Percentiles rank a stretch among this genome's conserved stretches.
Evolutionary conservation across 202 grass and related monocot species (phyloP).

Genomic region (Carex arenaria): DNA sequence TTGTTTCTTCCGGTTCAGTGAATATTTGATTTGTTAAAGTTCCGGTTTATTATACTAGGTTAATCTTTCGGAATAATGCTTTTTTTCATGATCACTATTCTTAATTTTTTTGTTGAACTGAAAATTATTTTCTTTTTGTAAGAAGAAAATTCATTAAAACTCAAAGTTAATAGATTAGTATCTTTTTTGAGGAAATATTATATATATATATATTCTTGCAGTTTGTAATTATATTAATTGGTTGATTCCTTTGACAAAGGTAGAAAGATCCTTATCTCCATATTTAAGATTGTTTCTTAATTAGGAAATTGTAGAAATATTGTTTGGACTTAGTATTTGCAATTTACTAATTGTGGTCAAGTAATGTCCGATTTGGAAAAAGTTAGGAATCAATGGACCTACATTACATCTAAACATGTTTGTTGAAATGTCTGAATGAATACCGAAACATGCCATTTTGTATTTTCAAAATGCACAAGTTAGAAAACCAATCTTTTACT

Average conservation of each 20-base stretch:
- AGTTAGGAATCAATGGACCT: not conserved
- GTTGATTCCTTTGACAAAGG: not conserved
- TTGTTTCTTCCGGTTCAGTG: not conserved
- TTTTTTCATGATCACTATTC: not conserved
- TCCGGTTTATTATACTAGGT: too few species aligned
- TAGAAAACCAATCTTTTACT: not conserved
- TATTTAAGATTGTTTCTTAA: not conserved
- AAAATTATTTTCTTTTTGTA: not conserved
- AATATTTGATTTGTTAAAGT: not conserved
- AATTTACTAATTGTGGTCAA: not conserved
- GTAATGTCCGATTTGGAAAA: not conserved
- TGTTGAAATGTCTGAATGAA: constrained; percentile 5
- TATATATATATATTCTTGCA: not conserved
- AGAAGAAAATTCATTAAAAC: not conserved
- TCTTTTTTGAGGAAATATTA: too few species aligned
- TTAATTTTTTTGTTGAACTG: not conserved
- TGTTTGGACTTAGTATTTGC: not conserved
- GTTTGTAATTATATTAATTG: not conserved
- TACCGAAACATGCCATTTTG: not conserved
- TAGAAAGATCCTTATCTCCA: not conserved
- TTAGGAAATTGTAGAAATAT: not conserved
- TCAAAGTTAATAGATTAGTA: not conserved
- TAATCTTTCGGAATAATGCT: not conserved
- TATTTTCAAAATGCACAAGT: not conserved
- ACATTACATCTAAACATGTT: not conserved